Conservation (phyloP, 345 rosid genomes). For the Syzygium aqueum region DNA sequence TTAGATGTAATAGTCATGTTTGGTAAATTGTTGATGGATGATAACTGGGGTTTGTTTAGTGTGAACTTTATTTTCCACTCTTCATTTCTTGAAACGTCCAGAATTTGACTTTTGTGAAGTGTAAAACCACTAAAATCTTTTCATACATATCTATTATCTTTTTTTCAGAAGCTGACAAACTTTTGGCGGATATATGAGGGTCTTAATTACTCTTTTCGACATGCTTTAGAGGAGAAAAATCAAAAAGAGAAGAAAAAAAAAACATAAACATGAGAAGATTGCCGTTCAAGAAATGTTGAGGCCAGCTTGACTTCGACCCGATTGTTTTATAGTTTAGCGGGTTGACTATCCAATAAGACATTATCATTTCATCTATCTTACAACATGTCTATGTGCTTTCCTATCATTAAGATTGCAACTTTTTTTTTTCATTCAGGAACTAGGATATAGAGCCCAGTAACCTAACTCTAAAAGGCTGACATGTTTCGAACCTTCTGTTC, state of each 20-base stretch:
- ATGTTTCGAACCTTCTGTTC: background rate
- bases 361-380: background rate
- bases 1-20: background rate
- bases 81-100: background rate
- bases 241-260: background rate
- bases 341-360: background rate
- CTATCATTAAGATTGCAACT: background rate
- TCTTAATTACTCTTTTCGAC: background rate
- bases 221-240: background rate
- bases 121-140: background rate
- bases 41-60: background rate
- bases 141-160: background rate
- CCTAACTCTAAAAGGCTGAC: background rate
- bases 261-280: background rate
- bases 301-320: background rate
- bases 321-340: background rate
- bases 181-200: background rate
- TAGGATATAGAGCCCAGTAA: background rate
- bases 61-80: background rate
- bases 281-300: background rate
- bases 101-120: background rate
- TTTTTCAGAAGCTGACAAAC: background rate
- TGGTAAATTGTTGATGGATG: background rate
- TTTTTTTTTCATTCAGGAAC: background rate
- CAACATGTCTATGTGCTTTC: background rate